A percentile compares a stretch with the other conserved stretches of the same genome.
Evolutionary conservation across 345 rosid genomes (phyloP).

Genomic region (Mallotus nudiflorus): DNA sequence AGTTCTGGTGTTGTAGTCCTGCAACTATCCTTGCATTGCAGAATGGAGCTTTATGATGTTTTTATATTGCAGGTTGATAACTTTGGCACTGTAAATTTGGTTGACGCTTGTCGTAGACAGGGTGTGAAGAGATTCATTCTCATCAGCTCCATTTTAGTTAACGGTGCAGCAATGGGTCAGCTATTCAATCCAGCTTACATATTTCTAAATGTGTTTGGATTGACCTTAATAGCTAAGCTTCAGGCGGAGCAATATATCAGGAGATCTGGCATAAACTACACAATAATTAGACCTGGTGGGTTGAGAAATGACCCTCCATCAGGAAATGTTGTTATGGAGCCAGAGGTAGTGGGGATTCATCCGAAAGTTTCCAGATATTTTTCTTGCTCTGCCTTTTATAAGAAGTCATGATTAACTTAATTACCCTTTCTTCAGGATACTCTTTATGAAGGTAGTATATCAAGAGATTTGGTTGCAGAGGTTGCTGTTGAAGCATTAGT

Average conservation of each 20-base stretch:
- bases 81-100: conserved; percentile 78
- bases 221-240: conserved; percentile 87
- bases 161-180: conserved; percentile 98
- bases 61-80: conserved; percentile 64
- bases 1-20: background rate
- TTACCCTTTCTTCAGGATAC: conserved; percentile 51
- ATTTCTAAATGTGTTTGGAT: conserved; percentile 80
- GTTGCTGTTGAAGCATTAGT: conserved; percentile 75
- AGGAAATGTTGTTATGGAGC: conserved; percentile 81
- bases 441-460: conserved; percentile 69
- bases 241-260: conserved; percentile 82
- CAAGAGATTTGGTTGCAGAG: conserved; percentile 84
- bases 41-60: background rate
- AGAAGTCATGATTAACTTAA: background rate
- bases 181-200: conserved; percentile 84
- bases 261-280: conserved; percentile 76
- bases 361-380: background rate
- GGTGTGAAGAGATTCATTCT: conserved; percentile 74
- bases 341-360: conserved; percentile 52
- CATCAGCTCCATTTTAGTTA: conserved; percentile 82
- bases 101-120: conserved; percentile 72
- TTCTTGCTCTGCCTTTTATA: background rate
- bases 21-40: background rate
- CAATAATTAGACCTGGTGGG: conserved; percentile 86
- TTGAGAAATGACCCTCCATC: conserved; percentile 77